phyloP scores from a whole-genome alignment of 1,284 basidiomycete species.

The Trichosporon coremiiforme region DNA sequence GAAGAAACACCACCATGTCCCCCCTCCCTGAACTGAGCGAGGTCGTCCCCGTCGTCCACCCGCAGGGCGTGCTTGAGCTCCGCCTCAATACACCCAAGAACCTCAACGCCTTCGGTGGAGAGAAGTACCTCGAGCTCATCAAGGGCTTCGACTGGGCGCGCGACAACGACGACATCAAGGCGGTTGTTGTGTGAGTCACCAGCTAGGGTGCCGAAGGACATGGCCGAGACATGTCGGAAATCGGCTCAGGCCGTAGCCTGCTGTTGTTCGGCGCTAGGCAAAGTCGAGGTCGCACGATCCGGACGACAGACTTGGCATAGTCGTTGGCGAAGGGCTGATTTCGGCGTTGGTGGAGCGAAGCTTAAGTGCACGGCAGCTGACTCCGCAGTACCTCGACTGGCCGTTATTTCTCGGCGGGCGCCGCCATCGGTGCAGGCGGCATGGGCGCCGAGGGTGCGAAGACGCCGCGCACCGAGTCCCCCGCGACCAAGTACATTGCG shows the following conservation, averaged over 20 bases:
- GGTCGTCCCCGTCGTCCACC: conserved; percentile 29
- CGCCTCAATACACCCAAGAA: conserved; percentile 34
- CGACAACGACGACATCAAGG: conserved; percentile 26
- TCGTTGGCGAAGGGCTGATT: too few relatives aligned
- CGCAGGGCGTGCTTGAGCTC: conserved; percentile 31
- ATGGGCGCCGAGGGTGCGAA: conserved; percentile 20
- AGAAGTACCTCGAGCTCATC: conserved; percentile 31
- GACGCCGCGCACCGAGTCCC: not conserved
- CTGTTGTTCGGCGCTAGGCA: not conserved
- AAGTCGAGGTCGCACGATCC: not conserved
- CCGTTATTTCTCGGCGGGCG: conserved; percentile 31
- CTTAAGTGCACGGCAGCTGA: conserved; percentile 9
- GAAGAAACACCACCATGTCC: conserved; percentile 13
- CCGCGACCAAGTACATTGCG: conserved; percentile 25
- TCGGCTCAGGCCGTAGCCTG: not conserved
- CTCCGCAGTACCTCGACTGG: conserved; percentile 23
- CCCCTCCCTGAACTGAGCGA: conserved; percentile 28
- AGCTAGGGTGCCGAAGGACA: too few relatives aligned
- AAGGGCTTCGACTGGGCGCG: conserved; percentile 31
- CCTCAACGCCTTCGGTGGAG: conserved; percentile 28
- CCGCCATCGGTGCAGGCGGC: conserved; percentile 23
- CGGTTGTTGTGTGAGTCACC: conserved; percentile 29
- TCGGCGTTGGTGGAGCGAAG: too few relatives aligned
- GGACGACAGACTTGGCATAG: too few relatives aligned
- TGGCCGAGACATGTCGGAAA: not conserved